Evolutionary conservation across 768 basidiomycete species (phyloP), one percentile per base, ranked within the genome.

Genomic region (Rhodotorula paludigena): DNA sequence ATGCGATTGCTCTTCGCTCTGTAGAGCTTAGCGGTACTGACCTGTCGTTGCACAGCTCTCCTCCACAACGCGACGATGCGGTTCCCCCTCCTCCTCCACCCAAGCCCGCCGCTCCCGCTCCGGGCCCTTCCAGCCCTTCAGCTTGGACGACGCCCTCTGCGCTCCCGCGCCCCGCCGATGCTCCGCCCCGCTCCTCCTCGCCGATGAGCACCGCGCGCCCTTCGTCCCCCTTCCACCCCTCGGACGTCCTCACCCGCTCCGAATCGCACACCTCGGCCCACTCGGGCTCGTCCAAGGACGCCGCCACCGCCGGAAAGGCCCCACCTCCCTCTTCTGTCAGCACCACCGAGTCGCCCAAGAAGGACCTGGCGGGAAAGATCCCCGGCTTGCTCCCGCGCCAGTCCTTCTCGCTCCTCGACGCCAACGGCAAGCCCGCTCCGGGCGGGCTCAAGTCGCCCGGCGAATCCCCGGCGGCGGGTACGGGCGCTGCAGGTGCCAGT

Each of bases 341-440:
- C 16, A 11, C 57, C 30, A 14, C 21, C 23, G 57, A 58, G 20
- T 41, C 49, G 38, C 60, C 60, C 14, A 60, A 53, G 60, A 60
- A 60, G 41, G 60, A 60, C 41, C 53, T 60, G 23, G 30, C 52
- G 30, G 44, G 18, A 32, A 55, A 65, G 36, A 65, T 71, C 25
- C 61, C 61, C 7, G 70, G 70, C 21, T 55, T 71, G 25, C 59
- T 71, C 20, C 70, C 65, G 8, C 65, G 70, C 16, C 57, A 63
- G 32, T 64, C 65, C n/a, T 63, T 71, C 51, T 71, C 69, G 8
- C 41, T 69, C 21, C 65, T 71, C 54, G 70, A 71, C 33, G 51
- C 57, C 41, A 55, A 42, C 44, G 52, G 16, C 4, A 35, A 21
- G 28, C 16, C 16, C 16, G 16, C 44, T 45, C 44, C 44, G 44